Percentiles rank a stretch among this genome's conserved stretches.
Conservation (phyloP, 371 early-diverging fungal genomes). For the Amoeboradix gromovi region DNA sequence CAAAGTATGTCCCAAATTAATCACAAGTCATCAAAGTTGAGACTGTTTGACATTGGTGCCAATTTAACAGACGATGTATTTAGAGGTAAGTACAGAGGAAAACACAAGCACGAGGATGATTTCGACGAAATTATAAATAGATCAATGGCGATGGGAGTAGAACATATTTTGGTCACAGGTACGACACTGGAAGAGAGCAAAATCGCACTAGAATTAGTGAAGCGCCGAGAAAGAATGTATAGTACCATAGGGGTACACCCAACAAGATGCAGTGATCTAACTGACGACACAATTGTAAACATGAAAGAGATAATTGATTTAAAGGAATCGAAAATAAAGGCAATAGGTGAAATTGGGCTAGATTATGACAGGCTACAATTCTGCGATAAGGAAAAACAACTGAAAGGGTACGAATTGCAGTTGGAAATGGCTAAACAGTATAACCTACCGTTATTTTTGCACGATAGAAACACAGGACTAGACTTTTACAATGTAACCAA, state of each 20-base stretch:
- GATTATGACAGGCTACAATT: constrained; percentile 71
- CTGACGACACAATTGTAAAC: constrained; percentile 13
- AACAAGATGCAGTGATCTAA: constrained; percentile 43
- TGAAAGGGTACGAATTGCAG: constrained; percentile 37
- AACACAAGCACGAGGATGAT: constrained; percentile 31
- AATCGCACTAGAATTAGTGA: constrained; percentile 23
- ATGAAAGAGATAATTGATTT: constrained; percentile 29
- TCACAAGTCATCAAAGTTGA: too few relatives aligned
- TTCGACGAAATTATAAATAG: constrained; percentile 27
- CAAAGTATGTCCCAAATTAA: too few relatives aligned
- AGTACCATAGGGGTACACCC: constrained; percentile 62
- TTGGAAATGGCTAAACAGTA: constrained; percentile 46
- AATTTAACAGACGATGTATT: constrained; percentile 33
- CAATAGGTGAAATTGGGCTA: constrained; percentile 68
- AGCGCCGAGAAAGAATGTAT: constrained; percentile 9
- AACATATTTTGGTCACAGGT: constrained; percentile 44
- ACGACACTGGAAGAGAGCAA: constrained; percentile 27
- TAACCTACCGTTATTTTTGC: constrained; percentile 54
- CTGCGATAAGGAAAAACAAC: constrained; percentile 38
- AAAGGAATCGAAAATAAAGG: constrained; percentile 23
- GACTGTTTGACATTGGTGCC: not conserved
- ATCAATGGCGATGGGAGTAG: constrained; percentile 28
- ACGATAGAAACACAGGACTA: constrained; percentile 43
- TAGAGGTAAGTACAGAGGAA: constrained; percentile 44
- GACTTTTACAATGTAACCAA: constrained; percentile 31